Percentiles rank a stretch among this genome's conserved stretches.
Conservation (phyloP, 1,284 basidiomycete genomes). For the Tilletia indica region DNA sequence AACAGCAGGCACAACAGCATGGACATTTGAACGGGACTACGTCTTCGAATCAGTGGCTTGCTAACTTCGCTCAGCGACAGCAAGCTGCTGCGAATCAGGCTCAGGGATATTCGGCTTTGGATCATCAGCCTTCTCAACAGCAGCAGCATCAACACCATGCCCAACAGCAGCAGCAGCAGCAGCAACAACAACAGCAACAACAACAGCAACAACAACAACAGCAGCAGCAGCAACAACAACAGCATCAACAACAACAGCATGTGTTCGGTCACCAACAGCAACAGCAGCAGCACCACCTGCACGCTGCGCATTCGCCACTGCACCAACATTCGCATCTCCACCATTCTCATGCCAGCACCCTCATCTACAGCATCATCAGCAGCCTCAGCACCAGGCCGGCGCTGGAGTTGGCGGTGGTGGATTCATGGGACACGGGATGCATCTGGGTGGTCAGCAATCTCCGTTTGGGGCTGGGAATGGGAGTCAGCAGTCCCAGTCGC, state of each 20-base stretch:
- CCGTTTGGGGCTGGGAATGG: too few relatives aligned
- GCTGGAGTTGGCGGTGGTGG: neutral
- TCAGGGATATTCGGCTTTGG: conserved; percentile 11
- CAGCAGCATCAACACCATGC: conserved; percentile 12
- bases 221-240: neutral
- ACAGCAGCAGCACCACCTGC: conserved; percentile 32
- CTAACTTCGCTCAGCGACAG: conserved; percentile 8
- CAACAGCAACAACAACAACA: conserved; percentile 19
- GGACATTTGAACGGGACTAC: conserved; percentile 21
- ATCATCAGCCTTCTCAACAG: conserved; percentile 4
- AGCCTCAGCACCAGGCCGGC: conserved; percentile 32
- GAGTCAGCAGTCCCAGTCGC: too few relatives aligned
- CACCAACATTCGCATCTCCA: conserved; percentile 21
- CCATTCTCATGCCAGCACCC: conserved; percentile 24
- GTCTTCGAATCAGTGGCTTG: conserved; percentile 26
- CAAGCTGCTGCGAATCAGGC: conserved; percentile 15
- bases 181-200: conserved; percentile 20
- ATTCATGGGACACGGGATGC: neutral
- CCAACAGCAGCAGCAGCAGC: conserved; percentile 26
- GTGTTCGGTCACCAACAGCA: conserved; percentile 25
- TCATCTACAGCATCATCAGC: conserved; percentile 33
- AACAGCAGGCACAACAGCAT: neutral
- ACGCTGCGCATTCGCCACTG: conserved; percentile 20
- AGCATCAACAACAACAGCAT: conserved; percentile 22
- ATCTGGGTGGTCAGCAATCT: too few relatives aligned